A percentile compares a stretch with the other conserved stretches of the same genome.
These are phyloP conservation scores for Secale cereale DNA, from an alignment of 176 grass and related monocot genomes.

Conservation along the genomic window DNA sequence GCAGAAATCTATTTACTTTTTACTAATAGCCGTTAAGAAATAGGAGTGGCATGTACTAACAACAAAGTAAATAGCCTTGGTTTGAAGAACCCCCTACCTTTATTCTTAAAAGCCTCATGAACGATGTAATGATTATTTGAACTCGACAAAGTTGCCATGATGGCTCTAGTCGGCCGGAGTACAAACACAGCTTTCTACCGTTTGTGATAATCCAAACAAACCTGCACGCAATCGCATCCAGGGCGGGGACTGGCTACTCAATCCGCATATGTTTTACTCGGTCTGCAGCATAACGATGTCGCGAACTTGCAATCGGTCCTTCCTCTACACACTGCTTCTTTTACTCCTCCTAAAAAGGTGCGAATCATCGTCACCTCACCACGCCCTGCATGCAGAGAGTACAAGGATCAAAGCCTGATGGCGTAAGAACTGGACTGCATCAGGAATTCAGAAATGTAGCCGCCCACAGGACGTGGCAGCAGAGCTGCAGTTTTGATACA, in stretches of 20 bases:
- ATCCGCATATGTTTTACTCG: background rate
- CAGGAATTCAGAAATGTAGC: background rate
- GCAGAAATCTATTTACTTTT: too few relatives aligned
- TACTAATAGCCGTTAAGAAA: background rate
- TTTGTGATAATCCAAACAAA: background rate
- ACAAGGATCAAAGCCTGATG: background rate
- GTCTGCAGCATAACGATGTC: background rate
- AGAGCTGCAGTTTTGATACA: background rate
- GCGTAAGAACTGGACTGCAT: background rate
- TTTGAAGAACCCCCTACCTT: background rate
- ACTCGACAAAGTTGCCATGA: background rate
- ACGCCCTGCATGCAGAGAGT: constrained; percentile 3
- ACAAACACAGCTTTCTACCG: background rate
- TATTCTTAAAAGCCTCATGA: background rate
- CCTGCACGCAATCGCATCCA: background rate
- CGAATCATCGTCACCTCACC: background rate
- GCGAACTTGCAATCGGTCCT: background rate
- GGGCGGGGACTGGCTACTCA: background rate
- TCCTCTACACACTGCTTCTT: background rate
- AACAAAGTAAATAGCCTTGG: background rate
- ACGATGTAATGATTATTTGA: background rate
- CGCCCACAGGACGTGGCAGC: background rate
- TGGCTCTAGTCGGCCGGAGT: background rate
- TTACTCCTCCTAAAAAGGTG: background rate
- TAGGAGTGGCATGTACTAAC: background rate